Evolutionary conservation across 164 flowering plant genomes (phyloP).

Genomic region (Berberis thunbergii): DNA sequence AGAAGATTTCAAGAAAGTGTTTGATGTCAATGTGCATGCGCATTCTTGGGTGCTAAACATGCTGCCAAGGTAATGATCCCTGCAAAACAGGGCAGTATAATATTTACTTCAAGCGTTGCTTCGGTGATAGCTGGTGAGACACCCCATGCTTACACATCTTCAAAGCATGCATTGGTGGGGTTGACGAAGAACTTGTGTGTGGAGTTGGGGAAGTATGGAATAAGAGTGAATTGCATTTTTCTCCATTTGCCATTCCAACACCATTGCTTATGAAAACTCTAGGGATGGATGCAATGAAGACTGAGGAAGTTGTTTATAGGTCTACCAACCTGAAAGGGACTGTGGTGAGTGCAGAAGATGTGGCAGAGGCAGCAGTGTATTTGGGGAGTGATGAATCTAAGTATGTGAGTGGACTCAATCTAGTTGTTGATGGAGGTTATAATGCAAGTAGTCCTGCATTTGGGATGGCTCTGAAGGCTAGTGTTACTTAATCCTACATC

Average conservation of each 20-base stretch:
- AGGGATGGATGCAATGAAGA: background rate
- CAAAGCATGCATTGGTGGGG: conserved; percentile 19
- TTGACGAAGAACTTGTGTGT: conserved; percentile 16
- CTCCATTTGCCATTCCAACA: conserved; percentile 5
- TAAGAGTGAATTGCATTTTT: conserved; percentile 18
- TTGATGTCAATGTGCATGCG: conserved; percentile 21
- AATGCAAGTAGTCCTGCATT: conserved; percentile 12
- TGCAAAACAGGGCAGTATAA: conserved; percentile 5
- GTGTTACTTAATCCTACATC: background rate
- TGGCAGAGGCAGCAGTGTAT: conserved; percentile 28
- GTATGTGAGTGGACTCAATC: conserved; percentile 28
- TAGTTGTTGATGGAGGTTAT: conserved; percentile 32
- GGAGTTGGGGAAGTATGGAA: conserved; percentile 19
- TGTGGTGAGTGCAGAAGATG: conserved; percentile 13
- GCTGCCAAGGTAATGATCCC: conserved; percentile 18
- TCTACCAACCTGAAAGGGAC: conserved; percentile 17
- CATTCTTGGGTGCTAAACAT: conserved; percentile 20
- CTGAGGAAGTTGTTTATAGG: background rate
- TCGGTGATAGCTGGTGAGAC: background rate
- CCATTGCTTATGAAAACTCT: background rate
- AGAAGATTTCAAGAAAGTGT: conserved; percentile 16
- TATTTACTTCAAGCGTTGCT: conserved; percentile 6
- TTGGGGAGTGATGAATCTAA: conserved; percentile 28
- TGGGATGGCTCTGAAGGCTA: background rate
- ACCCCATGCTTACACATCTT: conserved; percentile 5